phyloP scores from a whole-genome alignment of 306 rosid genomes.

The Rosa rugosa region DNA sequence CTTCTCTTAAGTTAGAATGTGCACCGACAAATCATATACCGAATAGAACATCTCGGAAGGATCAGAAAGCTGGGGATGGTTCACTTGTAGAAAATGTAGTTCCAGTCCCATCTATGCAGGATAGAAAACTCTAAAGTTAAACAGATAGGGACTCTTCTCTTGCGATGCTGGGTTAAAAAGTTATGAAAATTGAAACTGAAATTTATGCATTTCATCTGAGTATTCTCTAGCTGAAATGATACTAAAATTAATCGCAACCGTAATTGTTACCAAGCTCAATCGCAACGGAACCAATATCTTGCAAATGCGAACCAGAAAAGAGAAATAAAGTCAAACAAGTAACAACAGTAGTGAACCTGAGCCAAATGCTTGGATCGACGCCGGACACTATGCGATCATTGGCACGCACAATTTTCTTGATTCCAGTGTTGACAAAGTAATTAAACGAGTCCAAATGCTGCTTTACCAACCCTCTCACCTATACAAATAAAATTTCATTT shows the following conservation, averaged over 20 bases:
- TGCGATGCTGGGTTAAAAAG: no score
- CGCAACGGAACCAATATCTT: background rate
- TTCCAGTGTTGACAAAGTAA: conserved; percentile 65
- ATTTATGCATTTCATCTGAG: background rate
- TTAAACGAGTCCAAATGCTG: conserved; percentile 94
- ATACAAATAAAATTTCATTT: conserved; percentile 4
- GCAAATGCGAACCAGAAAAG: background rate
- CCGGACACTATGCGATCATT: conserved; percentile 43
- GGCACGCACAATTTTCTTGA: conserved; percentile 76
- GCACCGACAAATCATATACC: background rate
- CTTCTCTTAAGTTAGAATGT: background rate
- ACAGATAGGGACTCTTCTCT: no score
- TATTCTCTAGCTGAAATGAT: background rate
- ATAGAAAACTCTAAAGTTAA: background rate
- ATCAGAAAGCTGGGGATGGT: background rate
- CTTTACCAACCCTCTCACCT: conserved; percentile 89
- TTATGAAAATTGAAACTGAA: no score
- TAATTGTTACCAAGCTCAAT: background rate
- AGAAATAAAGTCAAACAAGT: background rate
- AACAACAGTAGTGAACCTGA: conserved; percentile 39
- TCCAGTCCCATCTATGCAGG: background rate
- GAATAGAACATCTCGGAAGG: background rate
- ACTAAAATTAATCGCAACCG: background rate
- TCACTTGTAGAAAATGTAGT: background rate
- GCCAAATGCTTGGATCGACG: conserved; percentile 46